Evolutionary conservation across 805 yeast genomes (phyloP).

Genomic region (Starmerella powellii): DNA sequence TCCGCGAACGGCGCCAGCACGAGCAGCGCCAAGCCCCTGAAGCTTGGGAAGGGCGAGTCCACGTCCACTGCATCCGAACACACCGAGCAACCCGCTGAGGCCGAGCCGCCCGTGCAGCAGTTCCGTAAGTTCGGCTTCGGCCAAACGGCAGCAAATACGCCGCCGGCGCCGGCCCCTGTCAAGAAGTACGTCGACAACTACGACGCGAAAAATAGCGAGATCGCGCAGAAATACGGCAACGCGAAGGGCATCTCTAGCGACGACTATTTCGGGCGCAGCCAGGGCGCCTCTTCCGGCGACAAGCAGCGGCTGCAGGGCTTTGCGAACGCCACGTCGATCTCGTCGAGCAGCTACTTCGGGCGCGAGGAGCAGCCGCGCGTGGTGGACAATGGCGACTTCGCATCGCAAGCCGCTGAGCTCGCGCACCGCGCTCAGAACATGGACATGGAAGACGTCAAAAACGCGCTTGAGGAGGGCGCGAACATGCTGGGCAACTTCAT

Average conservation of each 20-base stretch:
- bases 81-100: no score
- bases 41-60: background rate
- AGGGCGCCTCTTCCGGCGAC: slow-evolving; percentile 60
- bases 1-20: background rate
- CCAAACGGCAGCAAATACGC: slow-evolving; percentile 23
- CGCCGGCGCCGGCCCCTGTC: slow-evolving; percentile 18
- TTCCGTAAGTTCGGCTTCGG: slow-evolving; percentile 24
- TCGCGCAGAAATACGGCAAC: slow-evolving; percentile 53
- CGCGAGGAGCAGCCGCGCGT: slow-evolving; percentile 43
- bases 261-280: slow-evolving; percentile 84
- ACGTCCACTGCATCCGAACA: background rate
- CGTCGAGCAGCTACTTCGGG: slow-evolving; percentile 87
- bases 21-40: background rate
- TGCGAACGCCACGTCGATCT: slow-evolving; percentile 78
- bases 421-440: slow-evolving; percentile 49
- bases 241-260: slow-evolving; percentile 96
- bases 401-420: slow-evolving; percentile 22
- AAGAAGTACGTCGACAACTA: slow-evolving; percentile 38
- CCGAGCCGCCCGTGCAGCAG: slow-evolving; percentile 16
- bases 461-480: slow-evolving; percentile 89
- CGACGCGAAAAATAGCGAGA: slow-evolving; percentile 24
- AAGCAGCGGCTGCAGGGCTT: slow-evolving; percentile 66
- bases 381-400: slow-evolving; percentile 25
- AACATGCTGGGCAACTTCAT: slow-evolving; percentile 72
- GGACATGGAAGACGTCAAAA: slow-evolving; percentile 78